Percentiles rank a stretch among this genome's conserved stretches.
Conservation (phyloP, 2,329 filamentous ascomycete genomes). For the Fusarium luffae region DNA sequence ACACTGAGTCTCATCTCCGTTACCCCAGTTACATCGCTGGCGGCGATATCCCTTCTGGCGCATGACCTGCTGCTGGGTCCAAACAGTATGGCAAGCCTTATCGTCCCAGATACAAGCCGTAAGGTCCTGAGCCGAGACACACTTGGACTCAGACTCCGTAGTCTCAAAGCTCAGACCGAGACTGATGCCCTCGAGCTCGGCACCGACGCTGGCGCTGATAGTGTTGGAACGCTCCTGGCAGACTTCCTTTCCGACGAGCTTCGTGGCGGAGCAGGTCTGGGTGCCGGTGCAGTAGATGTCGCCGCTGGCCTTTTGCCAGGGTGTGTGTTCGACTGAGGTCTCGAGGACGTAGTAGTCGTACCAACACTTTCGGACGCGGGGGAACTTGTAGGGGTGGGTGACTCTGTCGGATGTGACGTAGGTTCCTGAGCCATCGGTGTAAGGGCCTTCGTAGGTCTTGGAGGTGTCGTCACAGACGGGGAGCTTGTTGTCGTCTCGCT, state of each 20-base stretch:
- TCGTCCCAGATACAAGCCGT: slow-evolving; percentile 12
- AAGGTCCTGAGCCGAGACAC: slow-evolving; percentile 4
- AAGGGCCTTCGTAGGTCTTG: neutral
- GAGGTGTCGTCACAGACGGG: neutral
- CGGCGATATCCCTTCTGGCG: slow-evolving; percentile 10
- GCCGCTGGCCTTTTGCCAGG: slow-evolving; percentile 11
- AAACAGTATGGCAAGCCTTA: slow-evolving; percentile 14
- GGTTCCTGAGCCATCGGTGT: slow-evolving; percentile 3
- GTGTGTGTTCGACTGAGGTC: neutral
- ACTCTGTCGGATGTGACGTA: slow-evolving; percentile 4
- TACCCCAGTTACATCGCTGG: slow-evolving; percentile 5
- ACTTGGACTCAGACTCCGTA: neutral
- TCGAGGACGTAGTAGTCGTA: slow-evolving; percentile 18
- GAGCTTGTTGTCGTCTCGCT: neutral
- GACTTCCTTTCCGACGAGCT: slow-evolving; percentile 7
- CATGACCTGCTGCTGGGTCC: slow-evolving; percentile 19
- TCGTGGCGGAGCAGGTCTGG: neutral
- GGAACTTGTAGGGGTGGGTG: slow-evolving; percentile 18
- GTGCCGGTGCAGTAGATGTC: slow-evolving; percentile 17
- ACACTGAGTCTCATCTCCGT: slow-evolving; percentile 8
- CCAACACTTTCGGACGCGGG: slow-evolving; percentile 15
- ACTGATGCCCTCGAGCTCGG: neutral
- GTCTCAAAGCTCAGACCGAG: neutral
- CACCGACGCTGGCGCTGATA: neutral
- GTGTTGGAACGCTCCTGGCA: slow-evolving; percentile 1